Evolutionary conservation across 306 rosid genomes (phyloP), one percentile per base, ranked within the genome.

Genomic region (Citrullus colocynthis): DNA sequence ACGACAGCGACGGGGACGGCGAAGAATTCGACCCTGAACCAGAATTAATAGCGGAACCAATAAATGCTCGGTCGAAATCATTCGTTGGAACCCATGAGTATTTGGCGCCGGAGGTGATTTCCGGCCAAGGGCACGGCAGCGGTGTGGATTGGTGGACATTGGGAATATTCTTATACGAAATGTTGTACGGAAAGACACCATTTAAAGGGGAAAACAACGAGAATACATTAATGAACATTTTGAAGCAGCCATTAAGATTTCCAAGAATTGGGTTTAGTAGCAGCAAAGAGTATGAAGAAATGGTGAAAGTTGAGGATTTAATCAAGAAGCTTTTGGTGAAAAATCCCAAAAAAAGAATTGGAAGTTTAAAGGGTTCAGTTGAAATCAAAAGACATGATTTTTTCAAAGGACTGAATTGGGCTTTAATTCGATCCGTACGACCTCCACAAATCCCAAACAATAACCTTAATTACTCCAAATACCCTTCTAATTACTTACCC

Each of bases 111-210:
- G 98, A 95, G 81, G 97, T 95, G 41, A 95, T 95, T 6, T 85
- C 95, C 9, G 98, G 97, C 0, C 97, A 92, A 79, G 98, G 98
- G 0, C 98, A 95, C 75, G 98, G 98, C 9, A 90, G 98, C 69
- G 97, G 93, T 0, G 98, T 95, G 76, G 98, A 95, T 45, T 95
- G 98, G 98, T 95, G 98, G 98, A 95, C 98, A 0, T 79, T 95
- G 17, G 98, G 98, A 13, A 97, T 95, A 32, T 95, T 95, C 75
- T 80, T 95, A 62, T 95, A 90, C 66, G 98, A 95, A 77, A 89
- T 95, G 98, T 21, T 92, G 57, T 92, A 86, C n/a, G 98, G 97
- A 5, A 82, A 81, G 54, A 95, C 98, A 10, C 98, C 98, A 0
- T 95, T 95, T 82, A 95, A 95, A 75, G 99, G 99, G 7, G 99